Base-by-base conservation (phyloP, 495 filamentous ascomycete genomes). In the Tuber indicum region DNA sequence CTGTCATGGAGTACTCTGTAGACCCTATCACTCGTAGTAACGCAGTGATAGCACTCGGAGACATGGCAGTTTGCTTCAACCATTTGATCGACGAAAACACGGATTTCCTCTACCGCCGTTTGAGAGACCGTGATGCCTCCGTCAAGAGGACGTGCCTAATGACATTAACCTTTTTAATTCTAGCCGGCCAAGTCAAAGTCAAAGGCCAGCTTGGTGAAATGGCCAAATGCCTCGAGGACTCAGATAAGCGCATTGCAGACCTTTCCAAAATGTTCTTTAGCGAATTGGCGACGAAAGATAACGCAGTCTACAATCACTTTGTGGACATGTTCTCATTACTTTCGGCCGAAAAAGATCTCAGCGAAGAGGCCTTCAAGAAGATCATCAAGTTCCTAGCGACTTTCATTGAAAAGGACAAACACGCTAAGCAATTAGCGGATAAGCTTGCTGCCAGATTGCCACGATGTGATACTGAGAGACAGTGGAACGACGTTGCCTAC, bases 11-110 rank as follows among this genome's bases (percentile, higher is more conserved):
- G 85, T 91, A 93, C 10, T 97, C 93, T 19, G 88, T 92, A 62
- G 92, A 97, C 78, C 91, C 96, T 3, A 95, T 94, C 44, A 94
- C 94, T 47, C 90, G 96, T 62, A 94, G 92, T 82, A 99, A 99
- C 83, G 94, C 94, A 17, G 96, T 99, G 45, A 96, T 99, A 78
- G 94, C 96, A 0, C 89, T 99, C 0, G 96, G 96, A 58, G 96
- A 99, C 77, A 99, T 99, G 96, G 96, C 96, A 0, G 96, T 99
- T 32, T 97, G 94, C 87, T 98, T 98, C 88, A 99, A 99, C 83
- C 96, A 99, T 81, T 90, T 99, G 52, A 98, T 99, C 75, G 96
- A 99, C 82, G 96, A 99, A 85, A 98, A 98, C 83, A 99, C 96
- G 0, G 96, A 99, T 79, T 99, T 97, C 87, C 85, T 99, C 58